phyloP scores from a whole-genome alignment of 768 basidiomycete genomes.

The Neoboletus subvelutipes region DNA sequence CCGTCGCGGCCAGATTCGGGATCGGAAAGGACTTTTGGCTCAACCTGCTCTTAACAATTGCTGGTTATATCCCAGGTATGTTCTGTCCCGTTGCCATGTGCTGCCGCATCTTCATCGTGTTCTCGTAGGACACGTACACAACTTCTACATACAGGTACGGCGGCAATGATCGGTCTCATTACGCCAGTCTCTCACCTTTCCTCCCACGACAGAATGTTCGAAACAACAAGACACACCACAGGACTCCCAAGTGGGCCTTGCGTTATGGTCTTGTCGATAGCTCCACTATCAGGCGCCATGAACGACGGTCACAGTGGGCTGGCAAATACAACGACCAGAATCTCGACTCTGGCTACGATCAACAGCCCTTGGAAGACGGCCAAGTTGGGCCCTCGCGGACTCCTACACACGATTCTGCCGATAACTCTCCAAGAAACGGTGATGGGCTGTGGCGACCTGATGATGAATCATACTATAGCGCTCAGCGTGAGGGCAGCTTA shows the following conservation, averaged over 20 bases:
- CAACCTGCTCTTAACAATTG: constrained; percentile 84
- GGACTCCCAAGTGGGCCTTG: constrained; percentile 96
- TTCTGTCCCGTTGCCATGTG: background rate
- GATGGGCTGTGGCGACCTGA: constrained; percentile 70
- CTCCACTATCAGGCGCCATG: constrained; percentile 71
- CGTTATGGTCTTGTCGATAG: constrained; percentile 88
- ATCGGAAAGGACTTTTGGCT: constrained; percentile 90
- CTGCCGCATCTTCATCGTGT: constrained; percentile 5
- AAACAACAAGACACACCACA: constrained; percentile 88
- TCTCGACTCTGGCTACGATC: constrained; percentile 65
- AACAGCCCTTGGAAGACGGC: constrained; percentile 75
- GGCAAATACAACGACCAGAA: constrained; percentile 81
- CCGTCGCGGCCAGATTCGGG: constrained; percentile 91
- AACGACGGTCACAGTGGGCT: constrained; percentile 85
- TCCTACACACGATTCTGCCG: constrained; percentile 11
- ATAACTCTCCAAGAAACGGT: constrained; percentile 25
- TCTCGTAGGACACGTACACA: constrained; percentile 77
- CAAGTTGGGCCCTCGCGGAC: constrained; percentile 44
- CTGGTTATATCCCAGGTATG: constrained; percentile 86
- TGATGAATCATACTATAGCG: constrained; percentile 74
- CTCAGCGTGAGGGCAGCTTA: constrained; percentile 37
- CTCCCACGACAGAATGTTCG: constrained; percentile 69
- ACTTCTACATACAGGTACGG: constrained; percentile 85
- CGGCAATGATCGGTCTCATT: background rate
- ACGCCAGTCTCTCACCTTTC: constrained; percentile 8